phyloP scores from a whole-genome alignment of 2,329 filamentous ascomycete genomes.

The Penicillium brevicompactum region DNA sequence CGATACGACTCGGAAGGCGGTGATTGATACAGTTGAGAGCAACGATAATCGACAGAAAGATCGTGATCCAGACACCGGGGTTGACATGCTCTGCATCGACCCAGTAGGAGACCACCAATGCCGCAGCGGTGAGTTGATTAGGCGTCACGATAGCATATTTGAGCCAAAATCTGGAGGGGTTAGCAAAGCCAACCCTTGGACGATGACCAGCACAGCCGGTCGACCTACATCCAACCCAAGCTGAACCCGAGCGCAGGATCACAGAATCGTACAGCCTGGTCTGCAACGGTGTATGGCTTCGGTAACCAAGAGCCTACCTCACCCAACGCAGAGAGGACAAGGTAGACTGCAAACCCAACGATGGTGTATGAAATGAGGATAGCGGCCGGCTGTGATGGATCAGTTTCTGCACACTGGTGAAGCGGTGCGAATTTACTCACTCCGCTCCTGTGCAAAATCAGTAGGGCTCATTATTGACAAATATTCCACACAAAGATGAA shows the following conservation, averaged over 20 bases:
- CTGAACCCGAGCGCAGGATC: constrained; percentile 79
- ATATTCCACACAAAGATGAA: neutral
- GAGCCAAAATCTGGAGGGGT: constrained; percentile 54
- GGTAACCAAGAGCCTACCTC: constrained; percentile 83
- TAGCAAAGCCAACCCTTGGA: neutral
- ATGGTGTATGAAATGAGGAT: constrained; percentile 41
- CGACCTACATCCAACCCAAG: constrained; percentile 67
- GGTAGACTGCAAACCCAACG: constrained; percentile 61
- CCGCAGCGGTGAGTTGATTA: constrained; percentile 77
- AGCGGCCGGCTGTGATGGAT: constrained; percentile 32
- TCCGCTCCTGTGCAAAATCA: constrained; percentile 25
- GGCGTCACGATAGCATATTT: constrained; percentile 84
- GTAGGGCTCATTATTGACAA: constrained; percentile 3
- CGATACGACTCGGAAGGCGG: constrained; percentile 67
- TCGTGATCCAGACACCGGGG: constrained; percentile 74
- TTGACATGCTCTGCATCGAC: constrained; percentile 65
- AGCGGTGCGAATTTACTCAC: constrained; percentile 19
- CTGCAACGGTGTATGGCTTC: constrained; percentile 73
- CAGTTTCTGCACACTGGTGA: neutral
- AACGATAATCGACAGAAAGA: constrained; percentile 64
- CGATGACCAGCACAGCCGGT: neutral
- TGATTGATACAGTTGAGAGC: constrained; percentile 69
- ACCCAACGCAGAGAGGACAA: constrained; percentile 76
- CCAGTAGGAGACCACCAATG: constrained; percentile 79
- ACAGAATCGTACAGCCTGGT: constrained; percentile 75